Evolutionary conservation across 2,329 filamentous ascomycete species (phyloP).

Genomic region (Amauroascus verrucosus): DNA sequence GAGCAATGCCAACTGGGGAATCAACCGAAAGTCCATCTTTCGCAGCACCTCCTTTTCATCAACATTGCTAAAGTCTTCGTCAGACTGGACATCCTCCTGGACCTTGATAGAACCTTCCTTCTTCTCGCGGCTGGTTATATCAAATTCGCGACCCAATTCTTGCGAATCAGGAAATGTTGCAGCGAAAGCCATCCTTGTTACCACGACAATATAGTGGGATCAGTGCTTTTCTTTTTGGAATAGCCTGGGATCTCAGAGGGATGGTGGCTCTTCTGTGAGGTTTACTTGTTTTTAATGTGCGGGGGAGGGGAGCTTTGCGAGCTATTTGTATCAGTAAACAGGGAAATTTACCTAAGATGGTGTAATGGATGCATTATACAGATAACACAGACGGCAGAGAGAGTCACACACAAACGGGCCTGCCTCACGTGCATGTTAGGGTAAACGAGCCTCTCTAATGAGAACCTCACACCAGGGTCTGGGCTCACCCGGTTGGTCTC

Average conservation of each 20-base stretch:
- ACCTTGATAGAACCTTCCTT: neutral
- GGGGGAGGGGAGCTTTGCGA: neutral
- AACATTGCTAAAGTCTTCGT: slow-evolving; percentile 26
- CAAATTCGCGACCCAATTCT: neutral
- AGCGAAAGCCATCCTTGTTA: neutral
- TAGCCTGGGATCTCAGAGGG: neutral
- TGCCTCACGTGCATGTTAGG: neutral
- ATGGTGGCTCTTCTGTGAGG: neutral
- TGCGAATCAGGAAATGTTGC: neutral
- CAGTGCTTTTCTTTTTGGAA: neutral
- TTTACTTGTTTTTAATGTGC: neutral
- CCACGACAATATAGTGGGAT: neutral
- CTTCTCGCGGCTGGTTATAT: neutral
- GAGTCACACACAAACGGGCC: neutral
- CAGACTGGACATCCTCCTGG: neutral
- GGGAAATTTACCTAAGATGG: neutral
- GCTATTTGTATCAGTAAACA: neutral
- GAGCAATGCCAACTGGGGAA: slow-evolving; percentile 31
- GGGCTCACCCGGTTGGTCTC: too few species aligned
- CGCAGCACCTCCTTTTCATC: slow-evolving; percentile 33
- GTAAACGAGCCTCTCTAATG: neutral
- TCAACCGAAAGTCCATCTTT: slow-evolving; percentile 33
- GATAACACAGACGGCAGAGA: neutral
- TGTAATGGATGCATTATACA: neutral
- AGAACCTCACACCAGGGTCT: neutral